Evolutionary conservation across 2,329 filamentous ascomycete species (phyloP).

Genomic region (Monilinia polystroma): DNA sequence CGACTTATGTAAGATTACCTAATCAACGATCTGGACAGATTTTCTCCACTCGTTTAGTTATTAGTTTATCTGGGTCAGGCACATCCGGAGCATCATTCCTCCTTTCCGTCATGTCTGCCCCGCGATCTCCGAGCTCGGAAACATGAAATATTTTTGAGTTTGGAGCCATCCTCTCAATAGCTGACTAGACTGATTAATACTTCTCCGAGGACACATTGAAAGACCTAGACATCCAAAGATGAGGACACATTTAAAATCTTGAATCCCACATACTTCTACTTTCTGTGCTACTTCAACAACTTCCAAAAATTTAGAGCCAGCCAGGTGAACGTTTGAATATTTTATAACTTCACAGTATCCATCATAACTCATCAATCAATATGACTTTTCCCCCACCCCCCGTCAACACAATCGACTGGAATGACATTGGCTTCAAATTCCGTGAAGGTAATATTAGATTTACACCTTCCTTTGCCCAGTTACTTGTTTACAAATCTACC

Average conservation of each 20-base stretch:
- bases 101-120: conserved; percentile 16
- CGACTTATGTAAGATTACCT: too few species aligned
- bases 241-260: too few species aligned
- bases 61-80: neutral
- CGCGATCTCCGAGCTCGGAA: conserved; percentile 23
- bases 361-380: conserved; percentile 14
- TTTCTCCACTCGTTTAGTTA: too few species aligned
- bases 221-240: too few species aligned
- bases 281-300: too few species aligned
- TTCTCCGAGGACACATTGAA: too few species aligned
- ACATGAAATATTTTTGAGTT: conserved; percentile 11
- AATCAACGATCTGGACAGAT: too few species aligned
- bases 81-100: conserved; percentile 13
- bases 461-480: conserved; percentile 9
- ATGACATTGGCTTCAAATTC: conserved; percentile 86
- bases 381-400: conserved; percentile 72
- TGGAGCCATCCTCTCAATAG: neutral
- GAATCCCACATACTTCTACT: too few species aligned
- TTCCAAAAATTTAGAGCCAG: too few species aligned
- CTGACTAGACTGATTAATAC: too few species aligned
- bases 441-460: conserved; percentile 66
- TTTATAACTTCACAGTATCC: too few species aligned
- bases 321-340: too few species aligned
- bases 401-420: conserved; percentile 84
- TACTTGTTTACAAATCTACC: neutral